A percentile compares a stretch with the other conserved stretches of the same genome.
Evolutionary conservation across 768 basidiomycete genomes (phyloP).

Genomic region (Leccinum boreale): DNA sequence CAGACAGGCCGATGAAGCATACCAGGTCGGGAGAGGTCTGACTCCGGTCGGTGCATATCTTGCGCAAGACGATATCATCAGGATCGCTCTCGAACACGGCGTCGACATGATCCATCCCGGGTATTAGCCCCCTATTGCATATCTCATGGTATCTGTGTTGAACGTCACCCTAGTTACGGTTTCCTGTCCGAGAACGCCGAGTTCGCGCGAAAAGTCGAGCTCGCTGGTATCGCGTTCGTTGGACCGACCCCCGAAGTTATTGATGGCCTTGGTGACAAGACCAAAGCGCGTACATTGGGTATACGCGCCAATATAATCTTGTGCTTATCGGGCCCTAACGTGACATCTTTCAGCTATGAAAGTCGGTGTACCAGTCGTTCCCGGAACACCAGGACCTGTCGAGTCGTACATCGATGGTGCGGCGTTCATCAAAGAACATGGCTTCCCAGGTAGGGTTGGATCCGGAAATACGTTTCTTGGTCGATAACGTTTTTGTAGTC

Average conservation of each 20-base stretch:
- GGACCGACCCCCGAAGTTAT: conserved; percentile 96
- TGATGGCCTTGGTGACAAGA: conserved; percentile 97
- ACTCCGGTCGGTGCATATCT: conserved; percentile 97
- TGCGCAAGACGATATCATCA: conserved; percentile 95
- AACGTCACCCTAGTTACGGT: conserved; percentile 64
- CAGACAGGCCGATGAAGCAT: conserved; percentile 90
- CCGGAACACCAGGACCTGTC: conserved; percentile 96
- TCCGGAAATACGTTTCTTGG: neutral
- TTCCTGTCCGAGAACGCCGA: conserved; percentile 96
- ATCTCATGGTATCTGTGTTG: neutral
- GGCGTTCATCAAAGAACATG: conserved; percentile 91
- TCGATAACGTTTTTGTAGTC: conserved; percentile 43
- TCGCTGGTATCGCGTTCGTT: conserved; percentile 95
- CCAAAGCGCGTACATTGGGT: conserved; percentile 91
- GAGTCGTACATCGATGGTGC: conserved; percentile 73
- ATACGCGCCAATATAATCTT: conserved; percentile 13
- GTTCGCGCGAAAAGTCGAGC: conserved; percentile 98
- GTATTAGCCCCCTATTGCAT: conserved; percentile 38
- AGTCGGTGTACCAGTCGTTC: conserved; percentile 92
- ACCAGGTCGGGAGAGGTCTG: conserved; percentile 94
- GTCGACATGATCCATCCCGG: conserved; percentile 99
- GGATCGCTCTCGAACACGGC: conserved; percentile 94
- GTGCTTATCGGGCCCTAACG: conserved; percentile 1
- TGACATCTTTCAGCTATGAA: conserved; percentile 62
- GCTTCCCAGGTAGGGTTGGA: conserved; percentile 74